A percentile compares a stretch with the other conserved stretches of the same genome.
These are phyloP conservation scores for Candida dajiaensis DNA, from an alignment of 805 yeast genomes.

Conservation along the genomic window DNA sequence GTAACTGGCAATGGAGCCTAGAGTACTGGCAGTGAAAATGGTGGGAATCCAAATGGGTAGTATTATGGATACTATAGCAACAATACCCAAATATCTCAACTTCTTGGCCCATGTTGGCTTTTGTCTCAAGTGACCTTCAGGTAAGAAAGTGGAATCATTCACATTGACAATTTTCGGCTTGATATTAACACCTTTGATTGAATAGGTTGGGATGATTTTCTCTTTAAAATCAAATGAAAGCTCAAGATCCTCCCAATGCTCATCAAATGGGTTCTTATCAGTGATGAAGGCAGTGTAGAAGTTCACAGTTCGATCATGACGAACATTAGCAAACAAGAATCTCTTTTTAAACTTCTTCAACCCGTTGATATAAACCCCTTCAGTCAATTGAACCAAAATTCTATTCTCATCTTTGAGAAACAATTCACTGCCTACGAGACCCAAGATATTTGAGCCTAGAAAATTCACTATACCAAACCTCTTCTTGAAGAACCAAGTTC, in stretches of 20 bases:
- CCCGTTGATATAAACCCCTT: conserved; percentile 45
- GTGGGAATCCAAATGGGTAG: conserved; percentile 49
- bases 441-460: conserved; percentile 48
- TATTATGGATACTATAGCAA: conserved; percentile 17
- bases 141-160: conserved; percentile 23
- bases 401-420: conserved; percentile 45
- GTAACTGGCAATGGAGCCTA: conserved; percentile 33
- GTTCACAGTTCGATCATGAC: conserved; percentile 82
- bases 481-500: conserved; percentile 44
- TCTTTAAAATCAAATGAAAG: conserved; percentile 31
- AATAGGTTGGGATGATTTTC: conserved; percentile 27
- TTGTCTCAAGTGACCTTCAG: conserved; percentile 1
- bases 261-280: conserved; percentile 65
- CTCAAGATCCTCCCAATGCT: conserved; percentile 35
- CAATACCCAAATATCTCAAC: conserved; percentile 21
- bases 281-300: conserved; percentile 81
- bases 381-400: conserved; percentile 36
- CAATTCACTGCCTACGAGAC: conserved; percentile 71
- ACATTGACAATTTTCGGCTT: conserved; percentile 51
- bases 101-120: conserved; percentile 12
- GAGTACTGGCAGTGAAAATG: conserved; percentile 29
- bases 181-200: conserved; percentile 32
- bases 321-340: conserved; percentile 63
- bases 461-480: conserved; percentile 35
- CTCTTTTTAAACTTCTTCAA: conserved; percentile 51